Evolutionary conservation across 2,329 filamentous ascomycete genomes (phyloP).

Genomic region (Fusarium sterilihyphosum): DNA sequence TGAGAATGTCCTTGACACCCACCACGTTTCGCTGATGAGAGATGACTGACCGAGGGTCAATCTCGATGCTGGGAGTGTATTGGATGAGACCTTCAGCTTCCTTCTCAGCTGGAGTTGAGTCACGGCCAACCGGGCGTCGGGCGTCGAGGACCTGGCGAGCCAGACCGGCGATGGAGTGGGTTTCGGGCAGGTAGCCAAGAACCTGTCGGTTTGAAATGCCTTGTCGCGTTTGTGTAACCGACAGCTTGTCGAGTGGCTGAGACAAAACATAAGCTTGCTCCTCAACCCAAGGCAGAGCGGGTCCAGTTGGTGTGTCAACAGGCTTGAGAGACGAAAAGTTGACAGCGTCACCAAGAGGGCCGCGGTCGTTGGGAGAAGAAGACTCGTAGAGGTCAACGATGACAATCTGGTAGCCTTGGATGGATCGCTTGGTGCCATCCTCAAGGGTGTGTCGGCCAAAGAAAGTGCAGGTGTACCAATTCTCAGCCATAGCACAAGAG

Average conservation of each 20-base stretch:
- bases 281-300: conserved; percentile 76
- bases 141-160: conserved; percentile 84
- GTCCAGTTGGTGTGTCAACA: conserved; percentile 63
- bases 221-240: conserved; percentile 89
- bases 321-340: conserved; percentile 84
- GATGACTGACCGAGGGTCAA: conserved; percentile 83
- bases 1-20: conserved; percentile 77
- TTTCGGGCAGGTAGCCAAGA: conserved; percentile 78
- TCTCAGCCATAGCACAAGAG: conserved; percentile 84
- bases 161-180: conserved; percentile 80
- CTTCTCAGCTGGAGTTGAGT: conserved; percentile 79
- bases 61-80: conserved; percentile 81
- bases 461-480: conserved; percentile 93
- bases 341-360: conserved; percentile 72
- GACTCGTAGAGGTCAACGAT: conserved; percentile 94
- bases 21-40: conserved; percentile 85
- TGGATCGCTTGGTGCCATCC: conserved; percentile 62
- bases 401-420: conserved; percentile 87
- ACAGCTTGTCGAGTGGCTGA: conserved; percentile 79
- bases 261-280: conserved; percentile 85
- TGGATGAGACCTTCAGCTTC: conserved; percentile 81
- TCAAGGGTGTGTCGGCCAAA: conserved; percentile 69
- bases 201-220: conserved; percentile 88
- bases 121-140: conserved; percentile 84
- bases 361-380: conserved; percentile 82